phyloP scores from a whole-genome alignment of 2,329 filamentous ascomycete genomes.

The Lachnellula arida region DNA sequence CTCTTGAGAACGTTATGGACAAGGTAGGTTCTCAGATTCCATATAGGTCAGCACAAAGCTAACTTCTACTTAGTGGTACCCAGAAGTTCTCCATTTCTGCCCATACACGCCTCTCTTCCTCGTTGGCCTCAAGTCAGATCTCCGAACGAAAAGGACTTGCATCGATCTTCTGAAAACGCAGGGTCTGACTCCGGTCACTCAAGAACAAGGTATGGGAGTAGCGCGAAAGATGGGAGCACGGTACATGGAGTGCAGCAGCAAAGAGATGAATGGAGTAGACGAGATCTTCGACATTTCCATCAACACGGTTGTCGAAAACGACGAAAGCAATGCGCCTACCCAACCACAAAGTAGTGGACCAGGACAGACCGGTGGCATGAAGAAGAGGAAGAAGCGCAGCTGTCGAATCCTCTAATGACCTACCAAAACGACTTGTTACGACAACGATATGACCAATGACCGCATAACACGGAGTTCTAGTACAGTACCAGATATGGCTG shows the following conservation, averaged over 20 bases:
- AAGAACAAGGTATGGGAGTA: conserved; percentile 81
- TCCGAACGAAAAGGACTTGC: conserved; percentile 91
- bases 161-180: conserved; percentile 99
- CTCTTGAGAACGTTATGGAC: conserved; percentile 96
- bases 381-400: conserved; percentile 83
- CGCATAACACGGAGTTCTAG: conserved; percentile 28
- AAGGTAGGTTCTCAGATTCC: conserved; percentile 59
- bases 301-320: conserved; percentile 80
- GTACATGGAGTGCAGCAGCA: conserved; percentile 98
- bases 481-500: conserved; percentile 17
- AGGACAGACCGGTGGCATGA: conserved; percentile 41
- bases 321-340: conserved; percentile 50
- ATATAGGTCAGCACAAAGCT: background rate
- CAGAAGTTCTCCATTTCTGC: conserved; percentile 98
- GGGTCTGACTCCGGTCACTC: conserved; percentile 89
- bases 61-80: conserved; percentile 72
- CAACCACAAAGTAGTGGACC: conserved; percentile 11
- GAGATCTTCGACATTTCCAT: conserved; percentile 94
- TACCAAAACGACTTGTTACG: conserved; percentile 23
- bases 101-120: conserved; percentile 95
- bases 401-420: conserved; percentile 66
- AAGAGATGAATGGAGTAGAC: conserved; percentile 93
- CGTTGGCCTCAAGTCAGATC: conserved; percentile 93
- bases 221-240: conserved; percentile 89
- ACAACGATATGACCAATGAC: conserved; percentile 30